Percentiles rank a stretch among this genome's conserved stretches.
phyloP scores from a whole-genome alignment of 164 flowering plant species.

The Saururus chinensis region DNA sequence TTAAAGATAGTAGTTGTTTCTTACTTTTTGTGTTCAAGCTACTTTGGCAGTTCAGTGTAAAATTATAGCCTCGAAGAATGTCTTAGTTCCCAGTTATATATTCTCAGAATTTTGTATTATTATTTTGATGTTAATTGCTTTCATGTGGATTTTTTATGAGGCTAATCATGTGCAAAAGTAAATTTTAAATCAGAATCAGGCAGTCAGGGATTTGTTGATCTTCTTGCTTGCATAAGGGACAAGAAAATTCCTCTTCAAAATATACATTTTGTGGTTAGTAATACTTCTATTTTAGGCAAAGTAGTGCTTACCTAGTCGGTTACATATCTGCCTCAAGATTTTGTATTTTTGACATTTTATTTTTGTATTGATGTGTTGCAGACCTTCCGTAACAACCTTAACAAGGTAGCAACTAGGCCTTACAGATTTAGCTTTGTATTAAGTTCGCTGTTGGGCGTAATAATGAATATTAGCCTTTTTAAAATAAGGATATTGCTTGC shows the following conservation, averaged over 20 bases:
- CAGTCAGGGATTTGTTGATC: constrained; percentile 86
- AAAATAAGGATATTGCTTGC: not conserved
- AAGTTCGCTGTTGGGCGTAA: not conserved
- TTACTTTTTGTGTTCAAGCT: not conserved
- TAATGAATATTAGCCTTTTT: not conserved
- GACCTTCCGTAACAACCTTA: constrained; percentile 95
- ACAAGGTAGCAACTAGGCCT: constrained; percentile 53
- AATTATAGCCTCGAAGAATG: too few species aligned
- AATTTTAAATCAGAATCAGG: constrained; percentile 53
- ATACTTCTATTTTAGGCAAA: not conserved
- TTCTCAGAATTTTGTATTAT: not conserved
- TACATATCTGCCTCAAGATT: not conserved
- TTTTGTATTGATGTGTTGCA: constrained; percentile 18
- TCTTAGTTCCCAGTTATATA: not conserved
- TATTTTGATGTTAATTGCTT: not conserved
- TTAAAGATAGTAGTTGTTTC: not conserved
- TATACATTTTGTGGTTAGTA: constrained; percentile 95
- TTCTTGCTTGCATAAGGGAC: constrained; percentile 74
- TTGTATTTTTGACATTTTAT: constrained; percentile 7
- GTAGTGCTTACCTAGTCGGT: not conserved
- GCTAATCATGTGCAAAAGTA: constrained; percentile 8
- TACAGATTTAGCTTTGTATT: not conserved
- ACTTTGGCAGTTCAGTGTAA: too few species aligned
- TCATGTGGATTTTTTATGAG: not conserved
- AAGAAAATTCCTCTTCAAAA: constrained; percentile 77